Percentiles rank a stretch among this genome's conserved stretches.
These are phyloP conservation scores for Nepenthes alata DNA, from an alignment of 179 eudicot species.

Conservation along the genomic window DNA sequence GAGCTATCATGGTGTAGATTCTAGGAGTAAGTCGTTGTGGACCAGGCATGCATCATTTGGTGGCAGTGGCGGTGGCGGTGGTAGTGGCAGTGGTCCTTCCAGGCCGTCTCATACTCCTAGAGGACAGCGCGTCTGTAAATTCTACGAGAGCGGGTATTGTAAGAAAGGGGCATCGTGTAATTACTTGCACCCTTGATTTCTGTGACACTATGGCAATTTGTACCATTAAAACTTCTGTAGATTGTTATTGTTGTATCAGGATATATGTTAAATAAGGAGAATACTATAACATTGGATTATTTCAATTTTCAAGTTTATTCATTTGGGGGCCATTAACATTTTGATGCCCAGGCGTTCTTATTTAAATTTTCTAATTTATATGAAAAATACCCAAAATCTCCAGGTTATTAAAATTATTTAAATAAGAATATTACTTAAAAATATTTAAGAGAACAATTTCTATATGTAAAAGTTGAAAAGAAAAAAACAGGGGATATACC, in stretches of 20 bases:
- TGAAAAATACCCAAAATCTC: no score
- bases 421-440: no score
- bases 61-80: constrained; percentile 6
- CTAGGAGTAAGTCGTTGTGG: constrained; percentile 27
- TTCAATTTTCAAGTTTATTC: no score
- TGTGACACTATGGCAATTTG: constrained; percentile 9
- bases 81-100: constrained; percentile 15
- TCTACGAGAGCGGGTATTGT: constrained; percentile 63
- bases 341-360: no score
- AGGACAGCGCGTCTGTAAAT: constrained; percentile 72
- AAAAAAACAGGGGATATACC: no score
- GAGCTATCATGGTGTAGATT: constrained; percentile 22
- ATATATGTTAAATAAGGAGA: constrained; percentile 15
- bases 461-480: no score
- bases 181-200: constrained; percentile 41
- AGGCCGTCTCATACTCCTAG: constrained; percentile 19
- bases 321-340: no score
- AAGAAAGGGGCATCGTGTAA: constrained; percentile 68
- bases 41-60: constrained; percentile 33
- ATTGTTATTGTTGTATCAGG: constrained; percentile 36
- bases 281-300: no score
- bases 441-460: no score
- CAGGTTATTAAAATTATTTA: no score
- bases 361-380: no score
- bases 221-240: constrained; percentile 24